A percentile compares a stretch with the other conserved stretches of the same genome.
Conservation (phyloP, 192 early-diverging fungal genomes). For the Mortierella hygrophila region DNA sequence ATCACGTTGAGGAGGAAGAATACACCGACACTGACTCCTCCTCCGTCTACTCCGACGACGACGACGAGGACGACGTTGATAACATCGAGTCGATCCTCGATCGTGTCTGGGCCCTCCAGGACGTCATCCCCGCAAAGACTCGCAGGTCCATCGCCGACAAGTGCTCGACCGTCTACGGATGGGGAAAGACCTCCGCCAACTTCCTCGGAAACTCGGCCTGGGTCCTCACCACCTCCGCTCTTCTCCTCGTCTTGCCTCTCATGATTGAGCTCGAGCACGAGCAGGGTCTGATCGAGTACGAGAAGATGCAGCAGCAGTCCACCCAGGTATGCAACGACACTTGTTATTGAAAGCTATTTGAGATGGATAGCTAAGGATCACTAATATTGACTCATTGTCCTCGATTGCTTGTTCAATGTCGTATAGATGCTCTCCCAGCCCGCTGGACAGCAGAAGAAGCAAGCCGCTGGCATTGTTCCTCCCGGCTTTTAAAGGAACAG, state of each 20-base stretch:
- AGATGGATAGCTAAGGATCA: not conserved
- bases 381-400: not conserved
- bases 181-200: constrained; percentile 68
- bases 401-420: not conserved
- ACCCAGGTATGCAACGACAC: constrained; percentile 34
- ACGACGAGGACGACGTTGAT: constrained; percentile 78
- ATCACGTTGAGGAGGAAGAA: constrained; percentile 64
- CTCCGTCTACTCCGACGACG: constrained; percentile 70
- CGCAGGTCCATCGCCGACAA: constrained; percentile 73
- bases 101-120: constrained; percentile 85
- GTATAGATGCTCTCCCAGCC: constrained; percentile 54
- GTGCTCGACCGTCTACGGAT: constrained; percentile 68
- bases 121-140: constrained; percentile 85
- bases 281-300: constrained; percentile 86
- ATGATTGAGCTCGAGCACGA: constrained; percentile 92
- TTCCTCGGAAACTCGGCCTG: constrained; percentile 88
- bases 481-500: constrained; percentile 37
- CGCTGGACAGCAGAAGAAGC: constrained; percentile 47
- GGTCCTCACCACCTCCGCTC: constrained; percentile 89
- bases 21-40: constrained; percentile 64
- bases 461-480: constrained; percentile 43
- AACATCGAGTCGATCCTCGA: constrained; percentile 87
- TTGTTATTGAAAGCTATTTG: not conserved
- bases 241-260: constrained; percentile 88
- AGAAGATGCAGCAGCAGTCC: constrained; percentile 72